Evolutionary conservation across 805 yeast species (phyloP).

Genomic region (Saccharomycopsis microspora): DNA sequence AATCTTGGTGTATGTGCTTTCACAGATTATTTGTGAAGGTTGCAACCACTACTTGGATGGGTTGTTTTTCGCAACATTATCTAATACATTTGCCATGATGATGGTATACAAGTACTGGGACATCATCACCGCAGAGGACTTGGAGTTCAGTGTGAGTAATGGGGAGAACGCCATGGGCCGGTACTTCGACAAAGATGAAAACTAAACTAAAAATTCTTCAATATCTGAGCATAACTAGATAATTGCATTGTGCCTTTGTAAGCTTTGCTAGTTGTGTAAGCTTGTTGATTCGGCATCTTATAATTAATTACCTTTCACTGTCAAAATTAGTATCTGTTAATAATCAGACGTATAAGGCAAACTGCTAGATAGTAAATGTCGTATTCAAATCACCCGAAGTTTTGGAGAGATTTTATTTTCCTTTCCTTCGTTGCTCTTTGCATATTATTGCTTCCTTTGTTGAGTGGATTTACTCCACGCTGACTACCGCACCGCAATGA

Average conservation of each 20-base stretch:
- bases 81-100: constrained; percentile 77
- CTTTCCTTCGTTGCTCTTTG: too few species aligned
- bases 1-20: constrained; percentile 58
- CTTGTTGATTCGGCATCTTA: too few species aligned
- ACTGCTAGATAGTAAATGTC: too few species aligned
- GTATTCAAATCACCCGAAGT: too few species aligned
- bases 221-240: not conserved
- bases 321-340: too few species aligned
- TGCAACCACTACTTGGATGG: constrained; percentile 88
- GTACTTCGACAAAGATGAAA: not conserved
- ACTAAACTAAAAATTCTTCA: not conserved
- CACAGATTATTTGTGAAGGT: constrained; percentile 51
- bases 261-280: not conserved
- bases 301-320: too few species aligned
- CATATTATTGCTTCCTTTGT: too few species aligned
- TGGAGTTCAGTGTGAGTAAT: constrained; percentile 73
- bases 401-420: too few species aligned
- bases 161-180: constrained; percentile 26
- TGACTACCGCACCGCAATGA: too few species aligned
- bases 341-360: too few species aligned
- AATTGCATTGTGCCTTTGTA: not conserved
- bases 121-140: constrained; percentile 86
- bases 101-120: constrained; percentile 97
- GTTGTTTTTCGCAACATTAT: constrained; percentile 67
- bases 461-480: too few species aligned